Conservation (phyloP, 179 eudicot species). For the Sideroxylon spinosum region DNA sequence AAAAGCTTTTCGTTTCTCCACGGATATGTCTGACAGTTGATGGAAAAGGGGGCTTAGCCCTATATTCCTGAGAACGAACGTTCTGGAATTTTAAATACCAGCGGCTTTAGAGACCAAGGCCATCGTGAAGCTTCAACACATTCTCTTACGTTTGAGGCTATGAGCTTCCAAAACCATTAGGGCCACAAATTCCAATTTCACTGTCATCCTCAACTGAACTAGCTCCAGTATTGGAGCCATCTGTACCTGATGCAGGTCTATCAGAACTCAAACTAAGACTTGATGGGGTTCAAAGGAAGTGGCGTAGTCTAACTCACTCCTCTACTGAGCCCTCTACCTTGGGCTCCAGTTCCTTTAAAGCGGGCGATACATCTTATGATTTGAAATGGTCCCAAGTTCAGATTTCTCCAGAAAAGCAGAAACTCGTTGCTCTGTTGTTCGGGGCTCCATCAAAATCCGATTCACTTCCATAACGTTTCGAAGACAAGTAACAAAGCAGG, state of each 20-base stretch:
- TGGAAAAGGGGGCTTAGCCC: conserved; percentile 86
- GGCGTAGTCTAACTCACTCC: conserved; percentile 82
- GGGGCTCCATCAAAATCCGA: conserved; percentile 65
- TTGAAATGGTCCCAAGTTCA: conserved; percentile 46
- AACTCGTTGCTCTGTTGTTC: conserved; percentile 87
- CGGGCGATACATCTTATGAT: conserved; percentile 40
- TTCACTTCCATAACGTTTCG: conserved; percentile 41
- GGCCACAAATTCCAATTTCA: conserved; percentile 40
- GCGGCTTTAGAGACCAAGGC: conserved; percentile 47
- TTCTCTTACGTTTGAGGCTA: conserved; percentile 94
- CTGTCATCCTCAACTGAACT: conserved; percentile 55
- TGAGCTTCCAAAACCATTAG: conserved; percentile 73
- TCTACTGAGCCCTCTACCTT: conserved; percentile 57
- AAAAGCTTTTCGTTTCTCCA: conserved; percentile 69
- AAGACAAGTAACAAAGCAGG: conserved; percentile 32
- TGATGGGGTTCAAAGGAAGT: conserved; percentile 93
- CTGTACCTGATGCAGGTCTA: conserved; percentile 44
- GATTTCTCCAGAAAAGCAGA: conserved; percentile 72
- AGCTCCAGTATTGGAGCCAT: conserved; percentile 58
- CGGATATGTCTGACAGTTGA: conserved; percentile 52
- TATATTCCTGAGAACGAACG: conserved; percentile 78
- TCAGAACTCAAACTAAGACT: conserved; percentile 69
- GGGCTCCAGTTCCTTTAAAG: conserved; percentile 42
- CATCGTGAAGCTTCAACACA: conserved; percentile 56
- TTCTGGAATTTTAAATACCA: conserved; percentile 44